A percentile compares a stretch with the other conserved stretches of the same genome.
phyloP scores from a whole-genome alignment of 2,329 filamentous ascomycete species.

The Metarhizium robertsii region DNA sequence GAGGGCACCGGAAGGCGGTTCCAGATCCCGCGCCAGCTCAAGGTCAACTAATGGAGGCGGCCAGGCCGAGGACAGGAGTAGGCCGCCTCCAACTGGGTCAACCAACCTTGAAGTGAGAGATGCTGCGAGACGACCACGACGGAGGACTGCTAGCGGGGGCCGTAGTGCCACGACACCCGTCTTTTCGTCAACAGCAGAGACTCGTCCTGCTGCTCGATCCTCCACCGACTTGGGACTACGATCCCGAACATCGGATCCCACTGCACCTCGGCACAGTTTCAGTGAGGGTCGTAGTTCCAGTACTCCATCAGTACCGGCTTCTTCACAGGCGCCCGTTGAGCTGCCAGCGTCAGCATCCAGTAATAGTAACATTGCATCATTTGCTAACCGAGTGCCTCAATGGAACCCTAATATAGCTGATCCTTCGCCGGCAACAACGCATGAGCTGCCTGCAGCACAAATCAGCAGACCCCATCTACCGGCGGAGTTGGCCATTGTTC shows the following conservation, averaged over 20 bases:
- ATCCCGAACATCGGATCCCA: slow-evolving; percentile 28
- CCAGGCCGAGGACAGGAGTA: slow-evolving; percentile 36
- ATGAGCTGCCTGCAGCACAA: slow-evolving; percentile 13
- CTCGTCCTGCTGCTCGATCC: slow-evolving; percentile 48
- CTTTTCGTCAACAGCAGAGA: slow-evolving; percentile 30
- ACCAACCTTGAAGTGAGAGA: slow-evolving; percentile 23
- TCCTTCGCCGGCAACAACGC: slow-evolving; percentile 6
- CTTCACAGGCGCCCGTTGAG: slow-evolving; percentile 14
- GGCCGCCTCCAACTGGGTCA: slow-evolving; percentile 33
- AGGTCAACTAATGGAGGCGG: slow-evolving; percentile 35
- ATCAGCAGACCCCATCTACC: slow-evolving; percentile 23
- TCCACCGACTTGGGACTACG: slow-evolving; percentile 52
- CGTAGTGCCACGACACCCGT: slow-evolving; percentile 44
- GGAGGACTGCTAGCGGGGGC: slow-evolving; percentile 44
- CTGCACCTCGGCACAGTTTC: slow-evolving; percentile 28
- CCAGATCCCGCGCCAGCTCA: slow-evolving; percentile 32
- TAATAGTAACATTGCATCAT: slow-evolving; percentile 22
- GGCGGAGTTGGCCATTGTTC: slow-evolving; percentile 29
- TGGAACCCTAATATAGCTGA: slow-evolving; percentile 10
- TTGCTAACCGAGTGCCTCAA: slow-evolving; percentile 26
- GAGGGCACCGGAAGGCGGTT: slow-evolving; percentile 17
- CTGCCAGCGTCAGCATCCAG: slow-evolving; percentile 8
- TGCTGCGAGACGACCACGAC: slow-evolving; percentile 23
- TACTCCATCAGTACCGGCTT: slow-evolving; percentile 21
- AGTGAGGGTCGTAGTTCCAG: slow-evolving; percentile 34